Evolutionary conservation across 2,329 filamentous ascomycete genomes (phyloP).

Genomic region (Orbilia quercus): DNA sequence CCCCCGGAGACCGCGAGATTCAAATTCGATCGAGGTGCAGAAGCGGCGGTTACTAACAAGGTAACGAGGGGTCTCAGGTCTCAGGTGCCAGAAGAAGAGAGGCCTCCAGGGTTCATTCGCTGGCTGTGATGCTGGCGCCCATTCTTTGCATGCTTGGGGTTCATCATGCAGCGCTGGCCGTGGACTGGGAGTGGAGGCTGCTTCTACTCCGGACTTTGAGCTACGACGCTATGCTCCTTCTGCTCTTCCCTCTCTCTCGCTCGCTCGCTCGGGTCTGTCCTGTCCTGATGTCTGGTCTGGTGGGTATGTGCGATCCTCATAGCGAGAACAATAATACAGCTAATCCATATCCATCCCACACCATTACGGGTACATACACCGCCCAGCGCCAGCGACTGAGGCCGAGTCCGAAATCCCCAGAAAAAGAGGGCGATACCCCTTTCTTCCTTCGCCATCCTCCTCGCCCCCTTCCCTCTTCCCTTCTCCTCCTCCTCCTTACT

Average conservation of each 20-base stretch:
- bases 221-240: too few relatives aligned
- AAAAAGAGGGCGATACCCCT: conserved; percentile 56
- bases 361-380: conserved; percentile 52
- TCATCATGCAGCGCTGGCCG: conserved; percentile 22
- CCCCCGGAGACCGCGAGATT: background rate
- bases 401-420: conserved; percentile 43
- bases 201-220: too few relatives aligned
- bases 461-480: conserved; percentile 60
- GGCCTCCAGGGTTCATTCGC: conserved; percentile 47
- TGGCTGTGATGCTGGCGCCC: conserved; percentile 52
- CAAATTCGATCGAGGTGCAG: conserved; percentile 1
- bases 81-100: conserved; percentile 32
- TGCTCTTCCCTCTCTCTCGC: background rate
- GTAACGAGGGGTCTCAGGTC: conserved; percentile 23
- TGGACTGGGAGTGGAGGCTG: background rate
- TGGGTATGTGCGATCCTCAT: conserved; percentile 51
- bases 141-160: conserved; percentile 43
- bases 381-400: conserved; percentile 31
- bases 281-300: conserved; percentile 10
- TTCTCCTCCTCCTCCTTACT: conserved; percentile 60
- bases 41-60: conserved; percentile 52
- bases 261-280: background rate
- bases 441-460: conserved; percentile 59
- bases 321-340: conserved; percentile 4
- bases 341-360: conserved; percentile 55